Evolutionary conservation across 345 rosid genomes (phyloP), one percentile per base, ranked within the genome.

Genomic region (Microthlaspi erraticum): DNA sequence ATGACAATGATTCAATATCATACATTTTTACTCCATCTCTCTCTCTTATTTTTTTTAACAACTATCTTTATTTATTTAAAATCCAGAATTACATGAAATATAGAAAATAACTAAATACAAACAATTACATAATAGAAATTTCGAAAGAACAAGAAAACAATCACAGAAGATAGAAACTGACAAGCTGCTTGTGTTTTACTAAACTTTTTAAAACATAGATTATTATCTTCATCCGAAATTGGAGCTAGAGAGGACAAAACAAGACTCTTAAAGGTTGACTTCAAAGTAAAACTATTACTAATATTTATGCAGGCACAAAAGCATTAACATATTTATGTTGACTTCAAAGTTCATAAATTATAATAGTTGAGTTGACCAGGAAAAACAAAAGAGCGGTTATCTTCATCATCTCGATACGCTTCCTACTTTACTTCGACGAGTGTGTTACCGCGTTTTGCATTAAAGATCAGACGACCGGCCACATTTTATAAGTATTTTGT

Each of bases 391-490:
- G 9, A 9, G 26, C n/a, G 43, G 32, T 16, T 34, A 34, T 1
- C 23, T 23, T 36, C 41, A 58, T 72, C 42, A 55, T 72, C 64
- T 36, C 3, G 0, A 5, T 3, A 7, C 7, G 26, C 36, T 63
- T 65, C 23, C 9, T 64, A 36, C 59, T 37, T 65, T 64, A 48
- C 66, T 73, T 73, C 13, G 18, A 57, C 57, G 66, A 56, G 65
- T 64, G 20, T 58, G 51, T 65, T 73, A 43, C 68, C 77, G 77
- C 77, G 66, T 72, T 60, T 2, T 32, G 52, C 62, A 42, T 62
- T 48, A 38, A 70, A 37, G 38, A 48, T 69, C 9, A 62, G 23
- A 54, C 63, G 70, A 26, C 70, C 57, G 70, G 49, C 64, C 64
- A 52, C 10, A n/a, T 41, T 36, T 37, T 13, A 2, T 3, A 16